Base-by-base conservation (phyloP, 2,329 filamentous ascomycete genomes). In the Colletotrichum sp. region DNA sequence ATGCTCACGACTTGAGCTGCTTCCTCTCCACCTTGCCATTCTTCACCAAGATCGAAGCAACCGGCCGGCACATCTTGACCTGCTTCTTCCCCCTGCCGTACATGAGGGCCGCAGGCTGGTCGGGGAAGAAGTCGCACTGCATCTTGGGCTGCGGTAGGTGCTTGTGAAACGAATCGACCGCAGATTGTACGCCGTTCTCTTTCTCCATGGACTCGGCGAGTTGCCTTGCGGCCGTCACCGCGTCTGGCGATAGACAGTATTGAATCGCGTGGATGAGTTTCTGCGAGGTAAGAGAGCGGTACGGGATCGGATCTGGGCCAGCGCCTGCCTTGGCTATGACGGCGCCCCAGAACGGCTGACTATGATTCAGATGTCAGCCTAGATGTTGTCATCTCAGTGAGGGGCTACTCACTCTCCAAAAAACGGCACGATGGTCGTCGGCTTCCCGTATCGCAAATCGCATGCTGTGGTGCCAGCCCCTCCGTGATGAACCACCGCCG, bases 21-120 rank as follows among this genome's bases (percentile, higher is more conserved):
- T 68, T 64, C 32, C 58, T 67, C 28, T 75, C 68, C 18, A 74
- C 16, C 15, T 71, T 76, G 9, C 61, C 65, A n/a, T 69, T 74
- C 26, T 76, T 74, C 15, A 71, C 58, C 48, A 76, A 24, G 9
- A 76, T 70, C 30, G 74, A 74, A 24, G 74, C 65, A 8, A 71
- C 61, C 10, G 74, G 66, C 16, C 63, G 61, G 38, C 74, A 74
- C 71, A 76, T 76, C 71, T 74, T 76, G 48, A 76, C 74, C 24
- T 90, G 66, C 0, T 73, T 58, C 28, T 74, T 69, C 0, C 74
- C 64, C 18, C 66, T 48, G 5, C 74, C 71, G 18, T 60, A 66
- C 13, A 34, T 30, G n/a, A 72, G 30, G 10, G 69, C 65, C 10
- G 75, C 75, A 24, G 72, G 65, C 43, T 77, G 65, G 2, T 77